These are phyloP conservation scores for Colletotrichum godetiae DNA, from an alignment of 2,329 filamentous ascomycete genomes.

Conservation along the genomic window DNA sequence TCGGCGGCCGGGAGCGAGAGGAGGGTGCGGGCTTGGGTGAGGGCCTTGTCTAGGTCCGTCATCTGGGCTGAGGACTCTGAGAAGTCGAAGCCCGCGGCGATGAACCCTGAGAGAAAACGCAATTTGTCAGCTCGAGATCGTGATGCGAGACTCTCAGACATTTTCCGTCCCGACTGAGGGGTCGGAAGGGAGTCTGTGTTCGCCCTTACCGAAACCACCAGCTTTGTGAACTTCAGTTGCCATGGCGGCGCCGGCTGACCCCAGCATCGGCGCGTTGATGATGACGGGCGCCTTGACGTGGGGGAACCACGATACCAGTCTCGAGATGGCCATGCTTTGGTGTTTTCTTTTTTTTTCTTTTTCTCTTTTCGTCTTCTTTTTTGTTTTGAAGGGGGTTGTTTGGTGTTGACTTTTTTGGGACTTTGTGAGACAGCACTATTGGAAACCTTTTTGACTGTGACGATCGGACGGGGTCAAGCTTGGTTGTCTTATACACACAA, in stretches of 20 bases:
- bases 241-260: constrained; percentile 45
- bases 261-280: constrained; percentile 51
- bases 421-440: constrained; percentile 15
- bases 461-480: neutral
- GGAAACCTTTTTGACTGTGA: neutral
- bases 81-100: constrained; percentile 46
- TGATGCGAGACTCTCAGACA: neutral
- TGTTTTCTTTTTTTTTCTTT: neutral
- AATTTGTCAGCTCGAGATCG: neutral
- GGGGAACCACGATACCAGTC: constrained; percentile 29
- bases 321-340: constrained; percentile 28
- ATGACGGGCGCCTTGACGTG: constrained; percentile 30
- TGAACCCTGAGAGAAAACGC: constrained; percentile 44
- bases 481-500: neutral
- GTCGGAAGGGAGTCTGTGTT: neutral
- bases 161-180: too few species aligned
- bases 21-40: constrained; percentile 43
- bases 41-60: constrained; percentile 45
- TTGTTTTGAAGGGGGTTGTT: neutral
- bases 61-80: constrained; percentile 44
- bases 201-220: constrained; percentile 48
- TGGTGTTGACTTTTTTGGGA: neutral
- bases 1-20: constrained; percentile 38
- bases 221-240: constrained; percentile 52
- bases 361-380: neutral